Percentiles rank a stretch among this genome's conserved stretches.
Conservation (phyloP, 2,329 filamentous ascomycete species). For the Biscogniauxia mediterranea region DNA sequence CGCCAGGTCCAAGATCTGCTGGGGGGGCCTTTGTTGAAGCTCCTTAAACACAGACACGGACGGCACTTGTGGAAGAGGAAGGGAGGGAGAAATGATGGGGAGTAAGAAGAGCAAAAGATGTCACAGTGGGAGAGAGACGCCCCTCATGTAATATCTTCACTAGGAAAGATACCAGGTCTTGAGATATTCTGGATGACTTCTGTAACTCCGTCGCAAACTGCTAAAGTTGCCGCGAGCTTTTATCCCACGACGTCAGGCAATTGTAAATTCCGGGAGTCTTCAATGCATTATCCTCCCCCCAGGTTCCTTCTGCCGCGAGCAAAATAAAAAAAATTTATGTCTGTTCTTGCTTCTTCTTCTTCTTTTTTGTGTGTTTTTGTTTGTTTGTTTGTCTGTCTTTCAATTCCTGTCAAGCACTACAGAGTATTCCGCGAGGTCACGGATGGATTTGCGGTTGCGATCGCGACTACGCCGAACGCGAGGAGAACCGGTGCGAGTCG, state of each 20-base stretch:
- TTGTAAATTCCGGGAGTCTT: constrained; percentile 21
- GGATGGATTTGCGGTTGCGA: neutral
- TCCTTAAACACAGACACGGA: neutral
- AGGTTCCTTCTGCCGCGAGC: neutral
- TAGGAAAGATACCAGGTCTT: constrained; percentile 26
- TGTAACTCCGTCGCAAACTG: constrained; percentile 19
- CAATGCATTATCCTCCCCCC: neutral
- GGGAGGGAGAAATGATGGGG: neutral
- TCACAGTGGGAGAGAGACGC: constrained; percentile 25
- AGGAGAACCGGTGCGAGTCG: neutral
- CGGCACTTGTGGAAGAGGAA: constrained; percentile 1
- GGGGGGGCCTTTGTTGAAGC: neutral
- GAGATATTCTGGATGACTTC: constrained; percentile 23
- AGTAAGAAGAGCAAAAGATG: constrained; percentile 11
- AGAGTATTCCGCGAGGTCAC: neutral
- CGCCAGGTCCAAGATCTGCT: neutral
- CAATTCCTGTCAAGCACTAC: neutral
- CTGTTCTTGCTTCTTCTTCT: neutral
- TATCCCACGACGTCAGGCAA: constrained; percentile 20
- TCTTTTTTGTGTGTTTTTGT: too few species aligned
- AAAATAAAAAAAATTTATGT: neutral
- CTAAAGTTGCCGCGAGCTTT: constrained; percentile 20
- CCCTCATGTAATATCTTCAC: constrained; percentile 28
- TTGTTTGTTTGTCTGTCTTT: neutral
- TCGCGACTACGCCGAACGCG: neutral